Percentiles rank a stretch among this genome's conserved stretches.
phyloP scores from a whole-genome alignment of 116 monocot genomes.

The Iris pallida region DNA sequence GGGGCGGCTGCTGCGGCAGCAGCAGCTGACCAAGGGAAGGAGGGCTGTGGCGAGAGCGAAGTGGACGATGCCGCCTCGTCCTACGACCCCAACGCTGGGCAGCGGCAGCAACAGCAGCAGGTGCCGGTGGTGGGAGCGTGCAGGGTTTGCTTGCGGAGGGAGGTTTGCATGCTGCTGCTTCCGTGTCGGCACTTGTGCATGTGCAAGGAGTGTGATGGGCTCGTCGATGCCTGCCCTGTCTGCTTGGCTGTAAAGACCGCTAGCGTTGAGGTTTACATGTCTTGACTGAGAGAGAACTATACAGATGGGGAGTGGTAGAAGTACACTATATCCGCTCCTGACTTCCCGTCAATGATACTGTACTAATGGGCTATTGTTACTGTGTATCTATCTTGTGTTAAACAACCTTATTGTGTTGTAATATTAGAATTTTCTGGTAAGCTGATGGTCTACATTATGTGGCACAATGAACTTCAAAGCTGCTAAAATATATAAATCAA shows the following conservation, averaged over 20 bases:
- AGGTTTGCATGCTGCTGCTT: conserved; percentile 21
- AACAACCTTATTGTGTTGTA: too few species aligned
- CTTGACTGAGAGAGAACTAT: conserved; percentile 9
- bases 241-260: conserved; percentile 25
- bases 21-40: conserved; percentile 17
- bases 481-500: too few species aligned
- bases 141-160: conserved; percentile 5
- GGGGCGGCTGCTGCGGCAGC: conserved; percentile 19
- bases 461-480: too few species aligned
- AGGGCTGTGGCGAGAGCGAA: conserved; percentile 65
- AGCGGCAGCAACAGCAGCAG: neutral
- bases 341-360: too few species aligned
- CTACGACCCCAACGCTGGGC: conserved; percentile 5
- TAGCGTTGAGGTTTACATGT: conserved; percentile 27
- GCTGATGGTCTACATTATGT: too few species aligned
- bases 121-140: neutral
- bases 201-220: conserved; percentile 20
- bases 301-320: too few species aligned
- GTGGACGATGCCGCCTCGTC: conserved; percentile 54
- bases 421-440: too few species aligned
- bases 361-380: too few species aligned
- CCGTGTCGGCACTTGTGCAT: conserved; percentile 28
- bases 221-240: conserved; percentile 26
- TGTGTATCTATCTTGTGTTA: too few species aligned
- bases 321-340: too few species aligned